These are phyloP conservation scores for Kregervanrija fluxuum DNA, from an alignment of 805 yeast genomes.

Conservation along the genomic window DNA sequence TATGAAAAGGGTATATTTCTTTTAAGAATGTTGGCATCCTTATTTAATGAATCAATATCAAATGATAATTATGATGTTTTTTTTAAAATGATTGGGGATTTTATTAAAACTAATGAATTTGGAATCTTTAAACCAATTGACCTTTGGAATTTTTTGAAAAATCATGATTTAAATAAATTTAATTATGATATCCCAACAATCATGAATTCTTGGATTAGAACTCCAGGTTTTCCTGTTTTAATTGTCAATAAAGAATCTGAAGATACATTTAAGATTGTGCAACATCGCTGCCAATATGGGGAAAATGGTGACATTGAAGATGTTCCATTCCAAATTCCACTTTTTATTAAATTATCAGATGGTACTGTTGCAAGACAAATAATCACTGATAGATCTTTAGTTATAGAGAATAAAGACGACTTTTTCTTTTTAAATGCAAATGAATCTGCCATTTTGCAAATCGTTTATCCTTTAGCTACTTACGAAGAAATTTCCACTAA, in stretches of 20 bases:
- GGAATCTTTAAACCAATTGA: constrained; percentile 42
- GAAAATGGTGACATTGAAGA: constrained; percentile 36
- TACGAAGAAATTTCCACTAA: constrained; percentile 20
- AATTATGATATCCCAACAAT: constrained; percentile 42
- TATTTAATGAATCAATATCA: constrained; percentile 28
- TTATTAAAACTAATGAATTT: constrained; percentile 29
- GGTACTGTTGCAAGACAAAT: constrained; percentile 33
- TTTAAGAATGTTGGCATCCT: constrained; percentile 43
- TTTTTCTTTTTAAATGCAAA: constrained; percentile 38
- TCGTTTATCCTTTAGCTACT: constrained; percentile 34
- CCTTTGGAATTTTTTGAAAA: constrained; percentile 40
- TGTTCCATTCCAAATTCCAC: constrained; percentile 55
- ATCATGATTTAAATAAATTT: constrained; percentile 18
- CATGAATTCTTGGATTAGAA: constrained; percentile 52
- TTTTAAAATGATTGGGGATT: constrained; percentile 30
- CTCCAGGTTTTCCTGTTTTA: constrained; percentile 60
- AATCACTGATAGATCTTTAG: constrained; percentile 35
- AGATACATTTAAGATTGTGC: constrained; percentile 34
- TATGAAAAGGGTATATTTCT: constrained; percentile 57
- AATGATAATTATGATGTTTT: constrained; percentile 25
- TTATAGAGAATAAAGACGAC: constrained; percentile 16
- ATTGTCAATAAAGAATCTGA: constrained; percentile 34
- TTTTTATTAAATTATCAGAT: constrained; percentile 34
- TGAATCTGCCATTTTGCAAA: constrained; percentile 40
- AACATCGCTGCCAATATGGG: constrained; percentile 31